Evolutionary conservation across 1,284 basidiomycete genomes (phyloP), one percentile per base, ranked within the genome.

Genomic region (Leccinum griseonigrum): DNA sequence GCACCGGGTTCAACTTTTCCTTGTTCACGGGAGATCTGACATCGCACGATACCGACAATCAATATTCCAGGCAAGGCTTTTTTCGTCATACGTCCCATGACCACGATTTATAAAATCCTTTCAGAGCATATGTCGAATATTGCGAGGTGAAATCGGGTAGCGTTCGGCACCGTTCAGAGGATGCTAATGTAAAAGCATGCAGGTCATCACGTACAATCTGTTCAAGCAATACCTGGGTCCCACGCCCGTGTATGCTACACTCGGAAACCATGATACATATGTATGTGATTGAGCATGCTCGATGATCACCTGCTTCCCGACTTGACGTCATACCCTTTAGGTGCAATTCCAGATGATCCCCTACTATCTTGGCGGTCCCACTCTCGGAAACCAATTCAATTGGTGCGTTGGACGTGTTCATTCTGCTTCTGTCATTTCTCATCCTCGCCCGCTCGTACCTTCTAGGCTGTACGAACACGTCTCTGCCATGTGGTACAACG

Each of bases 1-100:
- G 80, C 4, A 78, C 74, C 22, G 83, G 86, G 0, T 90, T 93
- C 66, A 83, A 83, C 56, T 88, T 85, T 71, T 85, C 83, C 0
- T 57, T 94, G 14, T 91, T 85, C 69, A 94, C 91, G 0, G 91
- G 91, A 16, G 91, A 94, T 70, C 73, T 92, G 60, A 88, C 91
- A 18, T 82, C 88, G 10, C 89, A 91, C 67, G 89, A 91, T 69
- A 68, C 80, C 3, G 86, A 87, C 57, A 85, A 86, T 63, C 82
- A 91, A 70, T 75, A 90, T 29, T 87, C 85, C 14, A 80, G 84
- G 83, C 82, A 59, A 40, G 68, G 54, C 54, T 59, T 58, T 10
- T 46, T n/a, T 6, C 0, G 0, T 54, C 22, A 29, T 22, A 46
- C 0, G 43, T 46, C 43, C 10, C 18, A 43, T 18, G n/a, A 18